phyloP scores from a whole-genome alignment of 495 filamentous ascomycete genomes.

The Xylaria longipes region DNA sequence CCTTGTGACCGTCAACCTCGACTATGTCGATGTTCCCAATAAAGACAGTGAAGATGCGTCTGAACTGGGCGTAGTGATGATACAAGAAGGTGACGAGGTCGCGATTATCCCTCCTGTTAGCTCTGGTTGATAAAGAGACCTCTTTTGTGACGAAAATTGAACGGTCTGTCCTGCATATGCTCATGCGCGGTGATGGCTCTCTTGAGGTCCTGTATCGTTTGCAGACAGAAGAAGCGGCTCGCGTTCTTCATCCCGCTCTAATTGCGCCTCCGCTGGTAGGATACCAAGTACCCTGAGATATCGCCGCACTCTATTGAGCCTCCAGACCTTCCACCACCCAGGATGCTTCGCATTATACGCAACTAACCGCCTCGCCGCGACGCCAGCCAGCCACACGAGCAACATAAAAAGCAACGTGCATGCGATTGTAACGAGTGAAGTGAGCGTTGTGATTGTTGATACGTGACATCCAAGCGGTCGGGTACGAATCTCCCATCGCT shows the following conservation, averaged over 20 bases:
- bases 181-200: background rate
- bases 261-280: background rate
- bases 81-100: conserved; percentile 85
- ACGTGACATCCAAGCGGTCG: conserved; percentile 55
- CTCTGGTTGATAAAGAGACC: conserved; percentile 60
- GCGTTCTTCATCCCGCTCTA: background rate
- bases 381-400: conserved; percentile 35
- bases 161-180: background rate
- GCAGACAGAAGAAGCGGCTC: conserved; percentile 12
- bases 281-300: background rate
- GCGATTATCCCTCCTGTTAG: conserved; percentile 98
- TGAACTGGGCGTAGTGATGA: conserved; percentile 55
- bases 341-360: conserved; percentile 33
- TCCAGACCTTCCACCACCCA: conserved; percentile 46
- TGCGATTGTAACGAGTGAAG: conserved; percentile 46
- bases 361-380: conserved; percentile 29
- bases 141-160: background rate
- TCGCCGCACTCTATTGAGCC: background rate
- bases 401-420: conserved; percentile 46
- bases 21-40: conserved; percentile 78
- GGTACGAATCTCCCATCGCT: conserved; percentile 60
- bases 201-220: too few relatives aligned
- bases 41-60: conserved; percentile 47
- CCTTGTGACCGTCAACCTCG: conserved; percentile 83
- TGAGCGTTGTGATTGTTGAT: conserved; percentile 58